Evolutionary conservation across 1,284 basidiomycete species (phyloP), one percentile per base, ranked within the genome.

Genomic region (Mycena sp.): DNA sequence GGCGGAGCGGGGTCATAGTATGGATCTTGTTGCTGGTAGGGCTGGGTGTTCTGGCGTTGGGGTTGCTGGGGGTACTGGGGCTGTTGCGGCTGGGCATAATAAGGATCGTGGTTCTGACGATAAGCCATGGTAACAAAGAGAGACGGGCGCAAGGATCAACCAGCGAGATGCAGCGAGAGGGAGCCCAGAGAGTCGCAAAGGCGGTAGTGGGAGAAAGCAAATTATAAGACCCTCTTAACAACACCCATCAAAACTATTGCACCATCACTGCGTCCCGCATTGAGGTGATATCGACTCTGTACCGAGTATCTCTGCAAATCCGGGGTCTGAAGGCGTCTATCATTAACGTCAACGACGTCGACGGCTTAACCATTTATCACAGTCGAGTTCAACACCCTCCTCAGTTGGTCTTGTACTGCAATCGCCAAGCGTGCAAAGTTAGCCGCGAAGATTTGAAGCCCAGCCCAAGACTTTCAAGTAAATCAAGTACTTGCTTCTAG

Each of bases 31-130:
- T 66, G 70, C 29, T 56, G 52, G 52, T 54, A 48, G 16, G 46
- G 26, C 28, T 58, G 48, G 5, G 29, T 29, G 14, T 58, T 49
- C 28, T 49, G 46, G 28, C 46, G 46, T 7, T 66, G 67, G 59
- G 69, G 65, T 46, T 71, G 71, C n/a, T n/a, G n/a, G n/a, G n/a
- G 46, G 28, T 28, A 28, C 11, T 66, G 67, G 59, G 69, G 65
- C 49, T 71, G 71, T 51, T 74, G 69, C 51, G 64, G 58, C 23
- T 56, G 61, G 17, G 61, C 44, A 65, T 84, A 81, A 69, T 84
- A 85, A 73, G 81, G 81, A 79, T 84, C 81, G 78, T 75, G 68
- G 72, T 85, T 81, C 64, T 84, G 81, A 59, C 77, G 80, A 70
- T 90, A 86, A 65, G 88, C 83, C 88, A 90, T 87, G 70, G 71